Evolutionary conservation across 345 rosid genomes (phyloP), one percentile per base, ranked within the genome.

Genomic region (Toxicodendron radicans): DNA sequence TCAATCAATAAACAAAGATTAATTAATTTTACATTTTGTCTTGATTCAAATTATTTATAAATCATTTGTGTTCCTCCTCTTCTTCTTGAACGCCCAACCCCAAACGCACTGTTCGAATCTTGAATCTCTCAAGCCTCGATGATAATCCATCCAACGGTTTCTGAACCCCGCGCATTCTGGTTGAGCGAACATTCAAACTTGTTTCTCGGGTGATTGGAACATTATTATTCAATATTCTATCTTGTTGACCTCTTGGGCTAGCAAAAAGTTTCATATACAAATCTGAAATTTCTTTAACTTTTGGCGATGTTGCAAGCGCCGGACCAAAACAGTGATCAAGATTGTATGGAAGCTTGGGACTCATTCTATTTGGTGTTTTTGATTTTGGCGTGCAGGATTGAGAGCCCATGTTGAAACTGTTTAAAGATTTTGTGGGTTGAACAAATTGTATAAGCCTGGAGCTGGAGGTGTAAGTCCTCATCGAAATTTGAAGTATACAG

Each of bases 81-180:
- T 69, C 69, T 13, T 56, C 61, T 10, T 21, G 58, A 30, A 51
- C 64, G 7, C 69, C 75, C 17, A 53, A 74, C 41, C 54, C 80
- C 6, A 52, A 10, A 4, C 66, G 35, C 10, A 83, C 66, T 0
- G 82, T 83, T 23, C 79, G 68, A 11, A 83, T 73, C 75, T 78
- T 80, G 75, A 83, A 83, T 48, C 86, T 71, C 52, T 83, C 80
- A 54, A 75, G 77, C 68, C 38, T 78, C 8, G 11, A 48, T 2
- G 75, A 5, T 58, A 65, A 10, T 27, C 56, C 74, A 71, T 73
- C 76, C 6, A 24, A 51, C 63, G 66, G 61, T 45, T 71, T 56
- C n/a, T 21, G 49, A 67, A 60, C 66, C 11, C 83, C 76, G 3
- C 79, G 64, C 13, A 10, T 53, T 14, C 63, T 16, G 7, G 43